Conservation (phyloP, 2,329 filamentous ascomycete species). For the Venturia asperata region DNA sequence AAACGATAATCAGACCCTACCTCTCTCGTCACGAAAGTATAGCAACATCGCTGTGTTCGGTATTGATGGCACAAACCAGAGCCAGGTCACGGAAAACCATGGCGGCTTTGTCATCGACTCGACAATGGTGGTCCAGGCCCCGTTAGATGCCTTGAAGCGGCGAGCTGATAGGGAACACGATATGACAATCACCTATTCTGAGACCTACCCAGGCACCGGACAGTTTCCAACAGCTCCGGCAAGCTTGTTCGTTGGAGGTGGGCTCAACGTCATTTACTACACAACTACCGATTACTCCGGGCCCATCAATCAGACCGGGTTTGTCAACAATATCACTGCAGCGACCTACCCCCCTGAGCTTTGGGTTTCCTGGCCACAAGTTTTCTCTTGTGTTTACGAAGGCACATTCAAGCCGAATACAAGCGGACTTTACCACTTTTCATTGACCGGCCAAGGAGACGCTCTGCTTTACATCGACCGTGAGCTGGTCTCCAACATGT, state of each 20-base stretch:
- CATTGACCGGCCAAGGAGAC: neutral
- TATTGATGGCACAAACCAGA: neutral
- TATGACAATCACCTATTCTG: neutral
- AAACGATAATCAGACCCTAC: constrained; percentile 59
- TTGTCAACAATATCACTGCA: neutral
- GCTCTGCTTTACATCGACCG: neutral
- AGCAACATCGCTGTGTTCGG: neutral
- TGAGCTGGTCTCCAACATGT: neutral
- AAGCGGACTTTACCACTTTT: neutral
- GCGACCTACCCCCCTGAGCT: neutral
- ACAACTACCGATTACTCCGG: neutral
- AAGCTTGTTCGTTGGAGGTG: neutral
- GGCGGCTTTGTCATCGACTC: neutral
- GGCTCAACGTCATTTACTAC: neutral
- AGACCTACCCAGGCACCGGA: neutral
- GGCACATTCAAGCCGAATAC: neutral
- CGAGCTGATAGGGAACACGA: neutral
- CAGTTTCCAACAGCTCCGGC: neutral
- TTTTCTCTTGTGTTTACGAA: neutral
- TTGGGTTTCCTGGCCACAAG: neutral
- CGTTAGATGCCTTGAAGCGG: neutral
- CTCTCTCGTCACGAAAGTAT: constrained; percentile 27
- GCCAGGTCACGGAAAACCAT: neutral
- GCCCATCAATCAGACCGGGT: neutral
- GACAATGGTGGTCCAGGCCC: neutral